Percentiles rank a stretch among this genome's conserved stretches.
Evolutionary conservation across 352 stramenopile species (phyloP).

Genomic region (Phytophthora citrophthora): DNA sequence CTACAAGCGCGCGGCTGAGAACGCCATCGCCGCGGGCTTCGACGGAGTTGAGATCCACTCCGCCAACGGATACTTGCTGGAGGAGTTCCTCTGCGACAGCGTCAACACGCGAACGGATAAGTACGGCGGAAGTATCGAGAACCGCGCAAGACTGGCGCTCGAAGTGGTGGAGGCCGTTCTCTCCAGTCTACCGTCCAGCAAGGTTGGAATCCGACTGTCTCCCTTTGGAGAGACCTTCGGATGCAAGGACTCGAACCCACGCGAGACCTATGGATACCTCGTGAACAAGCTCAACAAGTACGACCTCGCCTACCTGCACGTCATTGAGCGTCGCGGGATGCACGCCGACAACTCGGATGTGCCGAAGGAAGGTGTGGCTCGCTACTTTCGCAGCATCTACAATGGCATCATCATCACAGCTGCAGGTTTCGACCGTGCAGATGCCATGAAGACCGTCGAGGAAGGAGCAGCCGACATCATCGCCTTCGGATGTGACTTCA

Average conservation of each 20-base stretch:
- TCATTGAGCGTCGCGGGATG: constrained; percentile 55
- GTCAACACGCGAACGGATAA: constrained; percentile 35
- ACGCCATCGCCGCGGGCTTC: constrained; percentile 59
- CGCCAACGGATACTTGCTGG: constrained; percentile 89
- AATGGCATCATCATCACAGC: constrained; percentile 57
- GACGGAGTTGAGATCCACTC: constrained; percentile 91
- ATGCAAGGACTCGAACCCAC: constrained; percentile 38
- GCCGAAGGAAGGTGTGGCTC: constrained; percentile 34
- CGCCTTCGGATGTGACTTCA: constrained; percentile 49
- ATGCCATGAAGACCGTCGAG: constrained; percentile 45
- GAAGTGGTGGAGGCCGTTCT: constrained; percentile 60
- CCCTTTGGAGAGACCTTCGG: constrained; percentile 41
- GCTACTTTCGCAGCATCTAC: constrained; percentile 58
- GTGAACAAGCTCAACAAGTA: constrained; percentile 30
- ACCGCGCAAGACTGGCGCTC: constrained; percentile 28
- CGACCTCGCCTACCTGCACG: constrained; percentile 55
- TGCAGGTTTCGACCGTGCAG: constrained; percentile 45
- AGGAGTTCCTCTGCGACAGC: constrained; percentile 75
- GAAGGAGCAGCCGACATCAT: constrained; percentile 57
- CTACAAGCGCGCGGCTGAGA: constrained; percentile 57
- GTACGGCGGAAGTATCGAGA: constrained; percentile 68
- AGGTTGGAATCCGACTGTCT: constrained; percentile 24
- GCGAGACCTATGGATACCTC: constrained; percentile 49
- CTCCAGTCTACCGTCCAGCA: constrained; percentile 22
- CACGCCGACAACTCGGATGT: constrained; percentile 26